Percentiles rank a stretch among this genome's conserved stretches.
These are phyloP conservation scores for Niveomyces coronatus DNA, from an alignment of 2,329 filamentous ascomycete genomes.

Conservation along the genomic window DNA sequence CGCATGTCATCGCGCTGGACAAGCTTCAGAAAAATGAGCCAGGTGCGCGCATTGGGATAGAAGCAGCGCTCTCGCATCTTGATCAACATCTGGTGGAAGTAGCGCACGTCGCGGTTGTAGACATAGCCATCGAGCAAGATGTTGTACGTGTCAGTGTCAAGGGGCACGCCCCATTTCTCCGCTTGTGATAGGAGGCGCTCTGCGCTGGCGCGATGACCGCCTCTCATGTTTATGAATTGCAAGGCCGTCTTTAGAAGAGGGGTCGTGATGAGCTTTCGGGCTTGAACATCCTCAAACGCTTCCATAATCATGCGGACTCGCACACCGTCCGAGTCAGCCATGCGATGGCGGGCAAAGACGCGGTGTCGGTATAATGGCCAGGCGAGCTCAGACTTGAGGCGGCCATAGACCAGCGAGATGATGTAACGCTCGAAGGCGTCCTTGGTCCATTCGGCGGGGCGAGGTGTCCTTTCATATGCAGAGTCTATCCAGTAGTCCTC, in stretches of 20 bases:
- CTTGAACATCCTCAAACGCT: conserved; percentile 27
- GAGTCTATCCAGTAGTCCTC: conserved; percentile 20
- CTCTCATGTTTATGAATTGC: conserved; percentile 27
- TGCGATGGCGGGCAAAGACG: conserved; percentile 12
- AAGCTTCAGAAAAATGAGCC: conserved; percentile 38
- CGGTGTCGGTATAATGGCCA: conserved; percentile 23
- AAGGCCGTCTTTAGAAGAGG: conserved; percentile 34
- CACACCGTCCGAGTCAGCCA: conserved; percentile 27
- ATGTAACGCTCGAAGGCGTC: conserved; percentile 33
- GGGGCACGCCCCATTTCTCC: conserved; percentile 25
- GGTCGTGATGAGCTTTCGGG: conserved; percentile 25
- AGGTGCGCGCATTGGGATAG: conserved; percentile 34
- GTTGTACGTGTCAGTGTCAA: conserved; percentile 39
- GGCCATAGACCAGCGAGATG: conserved; percentile 27
- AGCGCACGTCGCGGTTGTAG: conserved; percentile 26
- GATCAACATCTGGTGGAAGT: conserved; percentile 30
- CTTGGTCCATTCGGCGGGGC: conserved; percentile 31
- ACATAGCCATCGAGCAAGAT: conserved; percentile 33
- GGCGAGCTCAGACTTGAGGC: conserved; percentile 22
- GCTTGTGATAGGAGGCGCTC: conserved; percentile 27
- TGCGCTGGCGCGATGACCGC: conserved; percentile 24
- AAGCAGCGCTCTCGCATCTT: conserved; percentile 31
- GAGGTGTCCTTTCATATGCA: conserved; percentile 29
- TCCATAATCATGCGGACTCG: conserved; percentile 28
- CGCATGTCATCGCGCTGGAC: conserved; percentile 49